A percentile compares a stretch with the other conserved stretches of the same genome.
Conservation (phyloP, 2,329 filamentous ascomycete genomes). For the Colletotrichum plurivorum region DNA sequence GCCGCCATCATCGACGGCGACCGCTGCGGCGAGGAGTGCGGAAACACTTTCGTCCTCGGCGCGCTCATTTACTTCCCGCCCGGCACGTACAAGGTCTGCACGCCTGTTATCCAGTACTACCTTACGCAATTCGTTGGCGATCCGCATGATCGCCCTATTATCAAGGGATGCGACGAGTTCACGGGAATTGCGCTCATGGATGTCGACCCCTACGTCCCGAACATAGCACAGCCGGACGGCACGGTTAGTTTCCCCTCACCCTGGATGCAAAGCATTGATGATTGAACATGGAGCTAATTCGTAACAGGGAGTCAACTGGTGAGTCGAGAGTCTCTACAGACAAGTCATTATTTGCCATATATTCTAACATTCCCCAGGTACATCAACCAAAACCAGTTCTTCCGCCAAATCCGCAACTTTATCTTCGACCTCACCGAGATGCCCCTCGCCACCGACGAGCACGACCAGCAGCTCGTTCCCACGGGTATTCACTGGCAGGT, state of each 20-base stretch:
- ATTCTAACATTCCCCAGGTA: conserved; percentile 55
- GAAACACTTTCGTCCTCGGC: conserved; percentile 75
- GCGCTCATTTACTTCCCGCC: conserved; percentile 79
- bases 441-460: conserved; percentile 55
- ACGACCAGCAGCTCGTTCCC: conserved; percentile 39
- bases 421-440: conserved; percentile 68
- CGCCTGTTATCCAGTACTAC: conserved; percentile 76
- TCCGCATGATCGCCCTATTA: conserved; percentile 68
- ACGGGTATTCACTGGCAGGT: conserved; percentile 75
- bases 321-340: no score
- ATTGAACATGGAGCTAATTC: no score
- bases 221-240: conserved; percentile 30
- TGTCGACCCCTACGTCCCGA: conserved; percentile 69
- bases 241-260: neutral
- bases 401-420: conserved; percentile 67
- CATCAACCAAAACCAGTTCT: conserved; percentile 71
- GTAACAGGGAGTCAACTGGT: no score
- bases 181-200: conserved; percentile 80
- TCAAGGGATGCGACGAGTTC: conserved; percentile 60
- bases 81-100: conserved; percentile 75
- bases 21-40: conserved; percentile 76
- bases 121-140: conserved; percentile 81
- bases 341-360: no score
- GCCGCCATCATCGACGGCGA: conserved; percentile 70
- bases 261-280: no score